These are phyloP conservation scores for Cudoniella acicularis DNA, from an alignment of 495 filamentous ascomycete genomes.

Conservation along the genomic window DNA sequence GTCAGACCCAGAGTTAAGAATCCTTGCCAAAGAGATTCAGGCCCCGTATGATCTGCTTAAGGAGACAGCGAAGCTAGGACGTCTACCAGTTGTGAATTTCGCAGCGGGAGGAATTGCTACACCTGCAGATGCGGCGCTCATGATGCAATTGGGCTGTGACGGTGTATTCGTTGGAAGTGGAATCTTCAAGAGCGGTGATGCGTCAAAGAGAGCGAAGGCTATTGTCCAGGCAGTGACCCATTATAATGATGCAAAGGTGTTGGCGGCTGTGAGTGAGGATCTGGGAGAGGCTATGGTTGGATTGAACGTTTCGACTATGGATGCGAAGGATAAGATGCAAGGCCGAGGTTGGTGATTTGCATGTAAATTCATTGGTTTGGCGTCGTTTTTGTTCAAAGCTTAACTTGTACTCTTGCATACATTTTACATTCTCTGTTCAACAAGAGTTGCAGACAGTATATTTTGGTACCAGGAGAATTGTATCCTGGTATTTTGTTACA, in stretches of 20 bases:
- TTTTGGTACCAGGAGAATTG: too few relatives aligned
- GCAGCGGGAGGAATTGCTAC: conserved; percentile 96
- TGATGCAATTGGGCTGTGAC: conserved; percentile 99
- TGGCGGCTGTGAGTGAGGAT: conserved; percentile 83
- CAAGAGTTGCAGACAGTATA: too few relatives aligned
- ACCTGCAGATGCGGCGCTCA: conserved; percentile 92
- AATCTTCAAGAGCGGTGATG: conserved; percentile 95
- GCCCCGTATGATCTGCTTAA: conserved; percentile 72
- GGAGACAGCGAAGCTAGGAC: conserved; percentile 79
- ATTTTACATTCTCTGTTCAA: background rate
- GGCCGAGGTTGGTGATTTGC: conserved; percentile 76
- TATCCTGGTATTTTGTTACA: too few relatives aligned
- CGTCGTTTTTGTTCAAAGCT: background rate
- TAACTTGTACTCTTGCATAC: background rate
- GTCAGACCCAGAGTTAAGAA: conserved; percentile 63
- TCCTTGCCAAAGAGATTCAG: conserved; percentile 77
- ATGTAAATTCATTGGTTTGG: background rate
- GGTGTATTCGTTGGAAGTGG: conserved; percentile 96
- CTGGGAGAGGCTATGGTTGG: conserved; percentile 96
- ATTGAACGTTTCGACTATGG: conserved; percentile 73
- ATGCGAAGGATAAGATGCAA: conserved; percentile 75
- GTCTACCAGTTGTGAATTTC: conserved; percentile 96
- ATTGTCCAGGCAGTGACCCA: conserved; percentile 94
- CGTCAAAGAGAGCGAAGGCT: conserved; percentile 79
- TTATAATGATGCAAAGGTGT: conserved; percentile 77